Conservation (phyloP, 2,329 filamentous ascomycete genomes). For the Atkinsonella texensis region DNA sequence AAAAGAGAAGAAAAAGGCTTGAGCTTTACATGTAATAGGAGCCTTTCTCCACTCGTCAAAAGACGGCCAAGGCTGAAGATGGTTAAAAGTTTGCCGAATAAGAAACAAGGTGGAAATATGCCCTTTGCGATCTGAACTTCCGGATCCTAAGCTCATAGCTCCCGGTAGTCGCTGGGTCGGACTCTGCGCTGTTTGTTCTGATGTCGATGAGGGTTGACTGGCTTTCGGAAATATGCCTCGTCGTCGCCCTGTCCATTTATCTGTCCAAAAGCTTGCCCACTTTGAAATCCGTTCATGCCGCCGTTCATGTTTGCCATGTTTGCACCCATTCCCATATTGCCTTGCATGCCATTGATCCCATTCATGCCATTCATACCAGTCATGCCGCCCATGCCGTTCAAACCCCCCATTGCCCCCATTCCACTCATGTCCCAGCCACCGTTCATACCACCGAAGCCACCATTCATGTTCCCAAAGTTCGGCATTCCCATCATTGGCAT, state of each 20-base stretch:
- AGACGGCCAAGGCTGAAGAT: not conserved
- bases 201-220: slow-evolving; percentile 86
- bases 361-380: slow-evolving; percentile 13
- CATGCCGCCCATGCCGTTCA: slow-evolving; percentile 18
- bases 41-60: not conserved
- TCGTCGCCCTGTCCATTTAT: slow-evolving; percentile 55
- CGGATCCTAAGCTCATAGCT: slow-evolving; percentile 41
- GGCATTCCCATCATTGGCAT: slow-evolving; percentile 25
- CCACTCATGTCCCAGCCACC: slow-evolving; percentile 23
- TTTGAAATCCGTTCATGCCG: slow-evolving; percentile 22
- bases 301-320: slow-evolving; percentile 16
- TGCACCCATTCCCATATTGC: slow-evolving; percentile 10
- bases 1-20: not conserved
- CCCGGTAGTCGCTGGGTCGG: slow-evolving; percentile 81
- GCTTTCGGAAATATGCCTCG: slow-evolving; percentile 88
- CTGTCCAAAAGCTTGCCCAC: slow-evolving; percentile 29
- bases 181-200: slow-evolving; percentile 69
- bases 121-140: not conserved
- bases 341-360: slow-evolving; percentile 17
- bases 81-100: not conserved
- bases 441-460: slow-evolving; percentile 8
- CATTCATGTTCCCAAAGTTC: slow-evolving; percentile 7
- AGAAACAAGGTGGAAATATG: not conserved
- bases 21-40: not conserved
- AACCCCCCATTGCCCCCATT: slow-evolving; percentile 20